Evolutionary conservation across 2,329 filamentous ascomycete species (phyloP).

Genomic region (Cadophora sp.): DNA sequence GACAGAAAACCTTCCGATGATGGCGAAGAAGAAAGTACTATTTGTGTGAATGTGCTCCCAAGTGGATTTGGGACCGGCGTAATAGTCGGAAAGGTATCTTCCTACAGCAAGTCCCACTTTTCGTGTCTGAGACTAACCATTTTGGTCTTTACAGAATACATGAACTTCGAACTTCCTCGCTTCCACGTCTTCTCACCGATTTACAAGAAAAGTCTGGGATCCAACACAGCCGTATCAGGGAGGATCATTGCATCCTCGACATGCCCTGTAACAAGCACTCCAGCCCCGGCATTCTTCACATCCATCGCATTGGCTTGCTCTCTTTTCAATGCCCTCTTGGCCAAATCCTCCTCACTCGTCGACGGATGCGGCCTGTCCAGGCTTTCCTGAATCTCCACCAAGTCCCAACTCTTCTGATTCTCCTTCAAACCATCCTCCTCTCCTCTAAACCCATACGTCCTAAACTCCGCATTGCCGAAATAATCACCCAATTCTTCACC

Average conservation of each 20-base stretch:
- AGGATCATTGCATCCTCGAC: not conserved
- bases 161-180: not conserved
- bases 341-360: no score
- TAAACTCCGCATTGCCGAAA: slow-evolving; percentile 12
- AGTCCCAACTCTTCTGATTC: not conserved
- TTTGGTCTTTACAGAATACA: no score
- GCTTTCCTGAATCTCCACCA: slow-evolving; percentile 7
- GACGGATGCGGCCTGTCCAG: not conserved
- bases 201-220: not conserved
- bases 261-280: not conserved
- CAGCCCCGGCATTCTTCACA: no score
- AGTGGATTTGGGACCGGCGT: no score
- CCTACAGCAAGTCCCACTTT: no score
- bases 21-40: no score
- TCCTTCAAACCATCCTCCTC: not conserved
- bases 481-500: not conserved
- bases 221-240: not conserved
- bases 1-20: no score
- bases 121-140: no score
- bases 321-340: no score
- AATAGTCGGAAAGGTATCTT: no score
- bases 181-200: not conserved
- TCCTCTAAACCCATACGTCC: slow-evolving; percentile 1
- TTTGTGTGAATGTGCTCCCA: no score
- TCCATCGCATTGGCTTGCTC: no score